Percentiles rank a stretch among this genome's conserved stretches.
Conservation (phyloP, 2,329 filamentous ascomycete species). For the Alternaria gaisen region DNA sequence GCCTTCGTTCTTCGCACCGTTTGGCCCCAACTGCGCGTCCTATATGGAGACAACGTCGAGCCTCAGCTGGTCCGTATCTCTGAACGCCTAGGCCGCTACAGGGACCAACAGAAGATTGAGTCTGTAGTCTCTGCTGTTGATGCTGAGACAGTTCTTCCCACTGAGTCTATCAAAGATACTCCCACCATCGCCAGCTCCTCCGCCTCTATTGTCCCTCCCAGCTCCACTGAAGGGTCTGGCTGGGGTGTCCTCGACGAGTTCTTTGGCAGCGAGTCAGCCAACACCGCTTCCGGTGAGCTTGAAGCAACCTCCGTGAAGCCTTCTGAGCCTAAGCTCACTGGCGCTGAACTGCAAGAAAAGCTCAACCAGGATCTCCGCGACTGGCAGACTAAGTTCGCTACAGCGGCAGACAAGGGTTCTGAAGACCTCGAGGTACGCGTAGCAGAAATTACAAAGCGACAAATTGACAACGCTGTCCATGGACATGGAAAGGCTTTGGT, state of each 20-base stretch:
- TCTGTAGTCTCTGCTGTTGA: constrained; percentile 66
- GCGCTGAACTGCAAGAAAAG: constrained; percentile 61
- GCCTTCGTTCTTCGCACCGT: constrained; percentile 78
- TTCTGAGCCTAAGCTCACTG: constrained; percentile 37
- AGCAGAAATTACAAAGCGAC: constrained; percentile 75
- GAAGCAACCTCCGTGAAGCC: constrained; percentile 27
- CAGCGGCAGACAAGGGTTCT: constrained; percentile 84
- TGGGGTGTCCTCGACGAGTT: constrained; percentile 45
- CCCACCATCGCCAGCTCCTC: constrained; percentile 35
- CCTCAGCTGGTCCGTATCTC: constrained; percentile 93
- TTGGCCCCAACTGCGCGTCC: constrained; percentile 79
- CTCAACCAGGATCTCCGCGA: constrained; percentile 80
- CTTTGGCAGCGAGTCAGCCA: constrained; percentile 37
- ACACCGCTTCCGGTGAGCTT: constrained; percentile 27
- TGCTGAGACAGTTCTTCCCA: constrained; percentile 28
- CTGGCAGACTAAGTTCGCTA: constrained; percentile 90
- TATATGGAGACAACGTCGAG: constrained; percentile 93
- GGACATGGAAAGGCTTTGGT: constrained; percentile 73
- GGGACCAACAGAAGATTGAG: constrained; percentile 69
- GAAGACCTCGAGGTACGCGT: constrained; percentile 71
- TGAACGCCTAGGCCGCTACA: constrained; percentile 83
- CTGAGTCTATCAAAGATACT: constrained; percentile 27
- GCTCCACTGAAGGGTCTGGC: constrained; percentile 34
- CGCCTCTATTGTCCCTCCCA: constrained; percentile 28
- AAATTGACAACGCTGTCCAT: constrained; percentile 72